Conservation (phyloP, 257 asterid genomes). For the Solanum piurae region DNA sequence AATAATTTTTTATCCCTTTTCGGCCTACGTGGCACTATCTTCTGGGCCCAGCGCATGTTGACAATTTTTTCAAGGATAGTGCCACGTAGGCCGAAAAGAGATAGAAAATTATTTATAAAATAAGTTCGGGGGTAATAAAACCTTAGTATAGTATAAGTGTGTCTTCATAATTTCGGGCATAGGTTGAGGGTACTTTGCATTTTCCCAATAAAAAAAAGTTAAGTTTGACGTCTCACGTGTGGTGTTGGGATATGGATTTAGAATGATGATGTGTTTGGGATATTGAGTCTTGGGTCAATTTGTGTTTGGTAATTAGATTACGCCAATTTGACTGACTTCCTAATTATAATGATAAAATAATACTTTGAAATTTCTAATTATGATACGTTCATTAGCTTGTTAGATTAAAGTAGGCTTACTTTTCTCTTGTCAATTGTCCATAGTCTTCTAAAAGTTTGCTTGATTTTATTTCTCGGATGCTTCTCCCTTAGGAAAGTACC, state of each 20-base stretch:
- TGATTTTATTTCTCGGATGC: neutral
- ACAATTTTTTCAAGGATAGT: too few relatives aligned
- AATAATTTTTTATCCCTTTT: too few relatives aligned
- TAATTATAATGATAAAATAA: neutral
- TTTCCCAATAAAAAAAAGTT: neutral
- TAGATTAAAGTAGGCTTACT: neutral
- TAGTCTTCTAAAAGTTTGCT: neutral
- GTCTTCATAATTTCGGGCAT: too few relatives aligned
- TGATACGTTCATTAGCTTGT: neutral
- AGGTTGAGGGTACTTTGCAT: too few relatives aligned
- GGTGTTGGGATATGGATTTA: neutral
- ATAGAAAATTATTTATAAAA: too few relatives aligned
- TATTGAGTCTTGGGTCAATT: neutral
- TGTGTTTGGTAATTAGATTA: neutral
- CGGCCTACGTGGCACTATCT: too few relatives aligned
- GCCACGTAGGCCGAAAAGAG: too few relatives aligned
- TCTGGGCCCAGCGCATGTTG: too few relatives aligned
- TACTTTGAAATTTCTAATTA: too few relatives aligned
- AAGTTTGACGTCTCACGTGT: neutral
- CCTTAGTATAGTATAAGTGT: too few relatives aligned
- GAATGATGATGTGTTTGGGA: neutral
- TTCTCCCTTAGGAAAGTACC: neutral
- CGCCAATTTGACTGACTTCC: neutral
- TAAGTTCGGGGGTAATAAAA: too few relatives aligned
- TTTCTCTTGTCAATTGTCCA: neutral